These are phyloP conservation scores for Cercospora brassicicola DNA, from an alignment of 2,329 filamentous ascomycete species.

Conservation along the genomic window DNA sequence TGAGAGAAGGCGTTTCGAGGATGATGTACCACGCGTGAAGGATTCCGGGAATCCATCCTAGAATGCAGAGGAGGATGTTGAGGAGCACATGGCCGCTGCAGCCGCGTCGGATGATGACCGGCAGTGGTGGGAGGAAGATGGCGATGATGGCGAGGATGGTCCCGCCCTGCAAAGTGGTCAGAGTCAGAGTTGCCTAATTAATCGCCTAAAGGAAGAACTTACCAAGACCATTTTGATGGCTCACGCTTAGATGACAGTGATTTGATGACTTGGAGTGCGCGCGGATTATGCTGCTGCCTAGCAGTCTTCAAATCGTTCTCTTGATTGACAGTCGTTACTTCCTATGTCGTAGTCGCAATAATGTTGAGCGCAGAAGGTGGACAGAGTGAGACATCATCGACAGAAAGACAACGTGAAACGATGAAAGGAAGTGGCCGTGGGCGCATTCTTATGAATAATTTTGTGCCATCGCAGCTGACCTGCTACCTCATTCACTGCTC, in stretches of 20 bases:
- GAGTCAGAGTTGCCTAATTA: not conserved
- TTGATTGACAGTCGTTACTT: not conserved
- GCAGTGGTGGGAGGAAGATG: constrained; percentile 69
- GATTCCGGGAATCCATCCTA: constrained; percentile 55
- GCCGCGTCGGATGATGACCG: constrained; percentile 86
- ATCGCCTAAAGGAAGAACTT: not conserved
- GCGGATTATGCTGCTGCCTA: constrained; percentile 6
- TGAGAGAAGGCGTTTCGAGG: constrained; percentile 20
- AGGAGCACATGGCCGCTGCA: constrained; percentile 81
- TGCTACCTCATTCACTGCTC: constrained; percentile 7
- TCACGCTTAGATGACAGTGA: not conserved
- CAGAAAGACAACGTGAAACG: constrained; percentile 5
- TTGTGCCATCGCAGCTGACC: constrained; percentile 10
- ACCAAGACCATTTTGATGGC: constrained; percentile 18
- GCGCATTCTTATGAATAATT: constrained; percentile 4
- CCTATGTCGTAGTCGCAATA: not conserved
- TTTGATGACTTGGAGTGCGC: not conserved
- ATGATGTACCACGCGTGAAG: constrained; percentile 25
- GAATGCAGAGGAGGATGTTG: constrained; percentile 77
- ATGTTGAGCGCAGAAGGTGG: not conserved
- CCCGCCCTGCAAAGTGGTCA: constrained; percentile 19
- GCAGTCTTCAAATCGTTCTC: not conserved
- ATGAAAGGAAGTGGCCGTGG: not conserved
- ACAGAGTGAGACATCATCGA: not conserved
- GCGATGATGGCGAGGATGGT: constrained; percentile 24